Evolutionary conservation across 192 early-diverging fungal species (phyloP), one percentile per base, ranked within the genome.

Genomic region (Linnemannia hyalina): DNA sequence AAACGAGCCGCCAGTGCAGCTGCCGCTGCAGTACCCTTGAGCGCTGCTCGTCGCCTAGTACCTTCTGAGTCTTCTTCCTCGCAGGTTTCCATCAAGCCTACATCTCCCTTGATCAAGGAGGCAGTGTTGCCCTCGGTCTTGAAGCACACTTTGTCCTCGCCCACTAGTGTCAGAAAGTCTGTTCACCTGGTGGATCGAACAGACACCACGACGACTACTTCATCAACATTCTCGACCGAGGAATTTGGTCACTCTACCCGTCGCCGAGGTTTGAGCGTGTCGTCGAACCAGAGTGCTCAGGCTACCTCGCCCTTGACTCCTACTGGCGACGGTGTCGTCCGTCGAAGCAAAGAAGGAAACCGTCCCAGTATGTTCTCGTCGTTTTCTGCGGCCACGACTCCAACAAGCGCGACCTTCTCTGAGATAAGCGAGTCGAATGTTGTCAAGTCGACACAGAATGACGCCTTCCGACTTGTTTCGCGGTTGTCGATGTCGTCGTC

Each of bases 401-500:
- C 70, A 22, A 41, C 70, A 38, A 41, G 35, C 20, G 47, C 49
- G 4, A 54, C 47, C 6, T 35, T 75, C 23, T 32, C 32, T 10
- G 36, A 38, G 8, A 36, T 40, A 2, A 11, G 60, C 9, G 81
- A 80, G 15, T 54, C 41, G 42, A 72, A 77, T 22, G 70, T 85
- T 7, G 84, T 77, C 15, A 76, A 46, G 65, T 73, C 76, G 9
- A 86, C 79, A 2, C 84, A 86, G 75, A 86, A 80, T 35, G 84
- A 86, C 35, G 72, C 75, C 1, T 36, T 68, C 41, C 54, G 84
- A 20, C 75, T 81, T 41, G 63, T 36, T 1, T 76, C 83, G 6
- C 38, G 84, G 40, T 9, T 68, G 0, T 86, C 80, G 16, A 77
- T 73, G 9, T 76, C 82, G n/a, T 75, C 77, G 4, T 76, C 82